Percentiles rank a stretch among this genome's conserved stretches.
phyloP scores from a whole-genome alignment of 2,329 filamentous ascomycete genomes.

The Cordyceps cicadae region DNA sequence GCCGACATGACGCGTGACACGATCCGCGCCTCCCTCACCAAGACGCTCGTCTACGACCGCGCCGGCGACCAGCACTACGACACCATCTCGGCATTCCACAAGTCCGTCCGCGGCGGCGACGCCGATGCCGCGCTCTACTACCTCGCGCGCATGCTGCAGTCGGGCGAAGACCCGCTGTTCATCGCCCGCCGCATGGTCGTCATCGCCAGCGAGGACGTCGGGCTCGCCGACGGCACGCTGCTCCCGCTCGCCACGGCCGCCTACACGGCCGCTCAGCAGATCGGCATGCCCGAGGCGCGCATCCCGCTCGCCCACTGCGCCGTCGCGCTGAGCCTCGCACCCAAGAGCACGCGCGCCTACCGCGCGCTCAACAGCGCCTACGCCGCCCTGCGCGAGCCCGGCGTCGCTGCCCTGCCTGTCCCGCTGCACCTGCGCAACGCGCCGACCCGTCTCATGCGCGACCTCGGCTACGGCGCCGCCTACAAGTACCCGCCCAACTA shows the following conservation, averaged over 20 bases:
- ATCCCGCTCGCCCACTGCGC: conserved; percentile 86
- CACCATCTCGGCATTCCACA: conserved; percentile 94
- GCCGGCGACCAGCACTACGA: conserved; percentile 97
- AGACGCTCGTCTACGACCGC: conserved; percentile 89
- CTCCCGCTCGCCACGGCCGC: conserved; percentile 77
- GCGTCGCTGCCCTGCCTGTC: conserved; percentile 71
- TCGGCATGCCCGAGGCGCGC: conserved; percentile 89
- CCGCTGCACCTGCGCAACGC: conserved; percentile 87
- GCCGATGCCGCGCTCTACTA: conserved; percentile 89
- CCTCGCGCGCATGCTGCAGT: conserved; percentile 89
- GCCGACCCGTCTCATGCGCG: conserved; percentile 86
- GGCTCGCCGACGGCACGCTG: conserved; percentile 77
- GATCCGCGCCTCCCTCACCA: conserved; percentile 75
- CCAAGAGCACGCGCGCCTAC: conserved; percentile 84
- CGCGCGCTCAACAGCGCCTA: conserved; percentile 73
- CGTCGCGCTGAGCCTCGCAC: conserved; percentile 69
- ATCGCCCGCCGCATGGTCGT: conserved; percentile 90
- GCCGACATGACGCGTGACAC: conserved; percentile 61
- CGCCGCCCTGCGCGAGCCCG: conserved; percentile 71
- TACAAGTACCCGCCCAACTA: conserved; percentile 98
- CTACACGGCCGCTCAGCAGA: conserved; percentile 81
- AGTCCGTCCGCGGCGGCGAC: conserved; percentile 81
- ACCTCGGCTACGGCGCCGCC: conserved; percentile 78
- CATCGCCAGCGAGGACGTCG: conserved; percentile 89
- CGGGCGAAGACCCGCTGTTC: conserved; percentile 87